These are phyloP conservation scores for Diaporthe citrichinensis DNA, from an alignment of 2,329 filamentous ascomycete species.

Conservation along the genomic window DNA sequence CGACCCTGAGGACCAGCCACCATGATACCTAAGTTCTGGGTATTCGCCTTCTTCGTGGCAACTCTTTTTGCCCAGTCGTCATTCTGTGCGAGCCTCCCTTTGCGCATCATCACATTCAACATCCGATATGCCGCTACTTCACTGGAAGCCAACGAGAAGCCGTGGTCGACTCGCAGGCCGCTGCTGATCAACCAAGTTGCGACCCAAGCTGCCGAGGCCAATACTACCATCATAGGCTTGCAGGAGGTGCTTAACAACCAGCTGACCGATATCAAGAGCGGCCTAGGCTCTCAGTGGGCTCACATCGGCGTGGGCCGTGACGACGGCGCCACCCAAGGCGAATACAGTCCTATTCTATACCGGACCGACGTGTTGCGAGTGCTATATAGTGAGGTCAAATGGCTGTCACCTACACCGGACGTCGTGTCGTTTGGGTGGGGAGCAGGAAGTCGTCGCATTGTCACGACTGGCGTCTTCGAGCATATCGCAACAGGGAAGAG, in stretches of 20 bases:
- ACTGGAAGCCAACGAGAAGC: constrained; percentile 56
- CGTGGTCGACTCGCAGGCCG: constrained; percentile 51
- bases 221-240: constrained; percentile 62
- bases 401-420: constrained; percentile 74
- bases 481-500: constrained; percentile 54
- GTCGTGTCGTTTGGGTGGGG: constrained; percentile 72
- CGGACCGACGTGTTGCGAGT: constrained; percentile 66
- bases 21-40: constrained; percentile 22
- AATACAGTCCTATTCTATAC: constrained; percentile 80
- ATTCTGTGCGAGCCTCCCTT: constrained; percentile 32
- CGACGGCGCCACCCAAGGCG: constrained; percentile 71
- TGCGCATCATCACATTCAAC: constrained; percentile 63
- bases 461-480: constrained; percentile 63
- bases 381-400: constrained; percentile 66
- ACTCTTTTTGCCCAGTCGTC: background rate
- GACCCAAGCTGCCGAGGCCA: constrained; percentile 47
- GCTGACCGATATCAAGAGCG: constrained; percentile 59
- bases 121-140: constrained; percentile 61
- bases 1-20: background rate
- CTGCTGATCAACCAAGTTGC: constrained; percentile 14
- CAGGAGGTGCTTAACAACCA: constrained; percentile 68
- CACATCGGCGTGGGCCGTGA: constrained; percentile 71
- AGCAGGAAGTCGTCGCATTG: constrained; percentile 58
- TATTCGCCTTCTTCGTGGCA: background rate
- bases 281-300: constrained; percentile 62